These are phyloP conservation scores for Neostapfia colusana DNA, from an alignment of 176 grass and related monocot genomes.

Conservation along the genomic window DNA sequence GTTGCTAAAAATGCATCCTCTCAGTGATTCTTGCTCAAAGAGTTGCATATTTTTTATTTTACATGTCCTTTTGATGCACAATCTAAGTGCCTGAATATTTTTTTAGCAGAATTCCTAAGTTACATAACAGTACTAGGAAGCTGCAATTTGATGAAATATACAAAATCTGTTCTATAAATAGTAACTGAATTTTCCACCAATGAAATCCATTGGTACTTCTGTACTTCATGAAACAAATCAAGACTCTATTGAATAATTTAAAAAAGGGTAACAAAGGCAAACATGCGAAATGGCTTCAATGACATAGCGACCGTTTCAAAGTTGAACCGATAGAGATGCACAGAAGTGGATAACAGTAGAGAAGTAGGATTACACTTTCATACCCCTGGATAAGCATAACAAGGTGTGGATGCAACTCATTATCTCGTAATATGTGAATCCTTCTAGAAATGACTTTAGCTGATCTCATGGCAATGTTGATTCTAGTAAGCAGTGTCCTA, in stretches of 20 bases:
- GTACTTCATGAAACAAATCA: neutral
- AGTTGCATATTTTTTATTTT: neutral
- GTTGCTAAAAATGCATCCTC: neutral
- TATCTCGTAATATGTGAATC: constrained; percentile 78
- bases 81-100: neutral
- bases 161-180: neutral
- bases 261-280: neutral
- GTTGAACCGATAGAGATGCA: constrained; percentile 1
- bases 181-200: neutral
- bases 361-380: constrained; percentile 2
- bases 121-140: neutral
- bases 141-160: constrained; percentile 6
- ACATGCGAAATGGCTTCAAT: neutral
- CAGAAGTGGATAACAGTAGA: neutral
- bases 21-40: neutral
- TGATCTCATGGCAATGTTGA: constrained; percentile 71
- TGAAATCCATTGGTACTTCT: neutral
- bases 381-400: constrained; percentile 83
- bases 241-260: neutral
- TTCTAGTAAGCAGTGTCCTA: constrained; percentile 56
- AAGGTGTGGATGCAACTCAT: constrained; percentile 66
- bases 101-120: neutral
- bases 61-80: neutral
- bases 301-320: neutral
- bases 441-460: constrained; percentile 65